Conservation (phyloP, 1,284 basidiomycete genomes). For the Ustilago nuda region DNA sequence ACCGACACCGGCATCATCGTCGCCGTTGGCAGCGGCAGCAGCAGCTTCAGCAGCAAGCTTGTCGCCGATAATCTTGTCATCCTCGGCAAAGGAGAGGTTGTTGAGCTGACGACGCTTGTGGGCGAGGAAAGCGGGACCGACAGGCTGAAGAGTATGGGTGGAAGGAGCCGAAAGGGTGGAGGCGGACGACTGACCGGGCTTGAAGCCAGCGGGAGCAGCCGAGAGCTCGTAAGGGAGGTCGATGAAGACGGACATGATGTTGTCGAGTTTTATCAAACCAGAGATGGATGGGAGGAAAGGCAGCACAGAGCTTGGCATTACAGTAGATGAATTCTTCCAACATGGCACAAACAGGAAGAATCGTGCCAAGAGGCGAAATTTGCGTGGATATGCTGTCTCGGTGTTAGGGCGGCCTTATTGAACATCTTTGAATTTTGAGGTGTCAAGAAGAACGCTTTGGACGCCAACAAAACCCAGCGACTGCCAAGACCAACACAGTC, state of each 20-base stretch:
- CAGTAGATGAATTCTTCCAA: conserved; percentile 26
- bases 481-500: conserved; percentile 18
- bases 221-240: conserved; percentile 63
- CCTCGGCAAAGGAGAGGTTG: conserved; percentile 61
- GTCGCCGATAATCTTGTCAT: conserved; percentile 61
- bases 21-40: conserved; percentile 77
- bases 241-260: conserved; percentile 57
- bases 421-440: background rate
- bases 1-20: conserved; percentile 84
- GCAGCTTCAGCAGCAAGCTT: conserved; percentile 69
- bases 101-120: conserved; percentile 63
- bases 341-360: conserved; percentile 17
- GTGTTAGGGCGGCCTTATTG: background rate
- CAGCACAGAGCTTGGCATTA: background rate
- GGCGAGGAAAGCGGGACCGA: conserved; percentile 63
- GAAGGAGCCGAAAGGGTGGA: conserved; percentile 55
- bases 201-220: conserved; percentile 61
- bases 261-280: conserved; percentile 12
- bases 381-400: background rate
- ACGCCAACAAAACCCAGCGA: conserved; percentile 4
- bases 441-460: conserved; percentile 9
- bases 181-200: conserved; percentile 56
- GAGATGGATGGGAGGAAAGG: conserved; percentile 1
- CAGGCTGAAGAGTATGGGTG: conserved; percentile 56
- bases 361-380: background rate